These are phyloP conservation scores for Podospora bellae-mahoneyi DNA, from an alignment of 495 filamentous ascomycete species.

Conservation along the genomic window DNA sequence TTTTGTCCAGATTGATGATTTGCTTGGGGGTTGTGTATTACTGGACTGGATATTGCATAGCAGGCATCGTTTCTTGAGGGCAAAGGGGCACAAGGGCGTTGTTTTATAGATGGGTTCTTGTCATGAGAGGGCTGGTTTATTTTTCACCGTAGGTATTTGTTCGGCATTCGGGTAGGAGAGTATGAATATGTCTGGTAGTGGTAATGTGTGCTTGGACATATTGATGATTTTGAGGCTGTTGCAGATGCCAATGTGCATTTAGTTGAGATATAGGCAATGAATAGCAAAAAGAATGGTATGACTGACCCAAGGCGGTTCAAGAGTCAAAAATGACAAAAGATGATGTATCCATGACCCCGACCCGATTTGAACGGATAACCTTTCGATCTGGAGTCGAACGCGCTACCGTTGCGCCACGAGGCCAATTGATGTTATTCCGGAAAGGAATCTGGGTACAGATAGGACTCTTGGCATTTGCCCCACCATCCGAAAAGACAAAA, in stretches of 20 bases:
- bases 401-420: slow-evolving; percentile 15
- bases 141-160: neutral
- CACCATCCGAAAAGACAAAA: slow-evolving; percentile 7
- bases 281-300: neutral
- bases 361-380: slow-evolving; percentile 16
- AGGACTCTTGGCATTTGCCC: neutral
- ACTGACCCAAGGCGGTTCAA: neutral
- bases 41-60: neutral
- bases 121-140: neutral
- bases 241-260: too few species aligned
- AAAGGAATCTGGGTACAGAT: neutral
- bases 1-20: neutral
- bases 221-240: too few species aligned
- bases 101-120: neutral
- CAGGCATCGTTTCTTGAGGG: neutral
- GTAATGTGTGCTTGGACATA: too few species aligned
- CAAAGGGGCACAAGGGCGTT: neutral
- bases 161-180: neutral
- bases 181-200: too few species aligned
- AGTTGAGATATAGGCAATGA: neutral
- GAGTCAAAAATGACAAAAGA: slow-evolving; percentile 1
- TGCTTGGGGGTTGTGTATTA: neutral
- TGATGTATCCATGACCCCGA: neutral
- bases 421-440: neutral
- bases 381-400: slow-evolving; percentile 16